Base-by-base conservation (phyloP, 2,329 filamentous ascomycete species). In the Alternaria gaisen region DNA sequence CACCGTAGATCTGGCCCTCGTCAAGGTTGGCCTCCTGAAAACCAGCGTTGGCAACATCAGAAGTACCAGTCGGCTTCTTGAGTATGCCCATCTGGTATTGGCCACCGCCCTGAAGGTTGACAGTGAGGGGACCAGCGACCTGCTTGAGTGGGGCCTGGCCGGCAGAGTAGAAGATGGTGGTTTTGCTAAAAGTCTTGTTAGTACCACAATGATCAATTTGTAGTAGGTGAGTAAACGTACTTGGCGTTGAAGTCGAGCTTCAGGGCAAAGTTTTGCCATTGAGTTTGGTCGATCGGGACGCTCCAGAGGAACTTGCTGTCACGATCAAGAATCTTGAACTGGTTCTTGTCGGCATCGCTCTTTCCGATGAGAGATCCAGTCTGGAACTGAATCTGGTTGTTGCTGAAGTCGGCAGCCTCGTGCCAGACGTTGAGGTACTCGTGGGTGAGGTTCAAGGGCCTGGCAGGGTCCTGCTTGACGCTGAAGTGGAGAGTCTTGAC, bases 401-500 rank as follows among this genome's bases (percentile, higher is more conserved):
- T 67, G 26, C 74, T 78, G 68, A 77, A 81, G 61, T 81, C 79
- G 22, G 77, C 75, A 0, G 75, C 66, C 48, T 80, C 77, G 65
- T 79, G 77, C 77, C 74, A 79, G 26, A 76, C 74, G 53, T 79
- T 79, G 60, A 87, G 80, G 76, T 89, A 89, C 77, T 89, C 86
- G 72, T 89, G 87, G 8, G 83, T 84, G 55, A 85, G 76, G 78
- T 90, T 89, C 53, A 89, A 75, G 12, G 83, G 82, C 11, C 84
- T 79, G 41, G 78, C 69, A 3, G 74, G 60, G 65, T 89, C 86
- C 69, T 85, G 84, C 73, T 81, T 81, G 32, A 90, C 70, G 66
- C 83, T 86, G 75, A 86, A 89, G 76, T 90, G 87, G 52, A 89
- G 81, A 1, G 86, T 88, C 78, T 88, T 88, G 59, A 88, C 76